These are phyloP conservation scores for Fusarium sp. DNA, from an alignment of 2,329 filamentous ascomycete species.

Conservation along the genomic window DNA sequence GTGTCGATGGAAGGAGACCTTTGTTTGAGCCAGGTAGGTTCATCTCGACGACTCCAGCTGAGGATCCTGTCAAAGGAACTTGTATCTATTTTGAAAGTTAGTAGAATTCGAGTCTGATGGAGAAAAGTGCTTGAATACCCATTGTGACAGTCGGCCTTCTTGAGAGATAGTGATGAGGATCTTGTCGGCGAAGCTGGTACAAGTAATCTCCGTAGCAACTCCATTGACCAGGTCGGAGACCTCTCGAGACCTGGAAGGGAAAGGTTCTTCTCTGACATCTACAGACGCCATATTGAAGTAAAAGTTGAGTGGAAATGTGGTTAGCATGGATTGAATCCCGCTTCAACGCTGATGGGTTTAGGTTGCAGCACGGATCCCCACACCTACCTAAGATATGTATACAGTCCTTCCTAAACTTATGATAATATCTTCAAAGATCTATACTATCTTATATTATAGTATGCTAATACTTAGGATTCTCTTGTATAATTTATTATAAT, in stretches of 20 bases:
- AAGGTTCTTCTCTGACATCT: slow-evolving; percentile 65
- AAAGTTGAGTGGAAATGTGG: slow-evolving; percentile 25
- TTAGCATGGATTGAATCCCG: background rate
- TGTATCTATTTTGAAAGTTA: slow-evolving; percentile 68
- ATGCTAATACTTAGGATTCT: too few species aligned
- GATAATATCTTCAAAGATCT: too few species aligned
- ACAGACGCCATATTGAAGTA: slow-evolving; percentile 52
- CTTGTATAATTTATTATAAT: too few species aligned
- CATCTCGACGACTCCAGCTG: slow-evolving; percentile 72
- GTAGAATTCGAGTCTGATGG: background rate
- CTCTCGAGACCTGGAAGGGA: slow-evolving; percentile 73
- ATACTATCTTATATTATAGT: too few species aligned
- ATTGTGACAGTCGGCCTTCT: slow-evolving; percentile 86
- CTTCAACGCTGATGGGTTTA: background rate
- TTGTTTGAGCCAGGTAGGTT: slow-evolving; percentile 59
- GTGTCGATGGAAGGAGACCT: slow-evolving; percentile 77
- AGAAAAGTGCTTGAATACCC: slow-evolving; percentile 66
- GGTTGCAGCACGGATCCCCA: too few species aligned
- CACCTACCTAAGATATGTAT: too few species aligned
- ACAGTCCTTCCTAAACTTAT: too few species aligned
- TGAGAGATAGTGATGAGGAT: slow-evolving; percentile 92
- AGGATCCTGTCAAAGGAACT: slow-evolving; percentile 78
- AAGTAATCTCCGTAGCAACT: slow-evolving; percentile 76
- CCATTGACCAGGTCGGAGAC: slow-evolving; percentile 73
- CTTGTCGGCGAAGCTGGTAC: slow-evolving; percentile 85